phyloP scores from a whole-genome alignment of 768 basidiomycete species.

The Kwoniella shandongensis region DNA sequence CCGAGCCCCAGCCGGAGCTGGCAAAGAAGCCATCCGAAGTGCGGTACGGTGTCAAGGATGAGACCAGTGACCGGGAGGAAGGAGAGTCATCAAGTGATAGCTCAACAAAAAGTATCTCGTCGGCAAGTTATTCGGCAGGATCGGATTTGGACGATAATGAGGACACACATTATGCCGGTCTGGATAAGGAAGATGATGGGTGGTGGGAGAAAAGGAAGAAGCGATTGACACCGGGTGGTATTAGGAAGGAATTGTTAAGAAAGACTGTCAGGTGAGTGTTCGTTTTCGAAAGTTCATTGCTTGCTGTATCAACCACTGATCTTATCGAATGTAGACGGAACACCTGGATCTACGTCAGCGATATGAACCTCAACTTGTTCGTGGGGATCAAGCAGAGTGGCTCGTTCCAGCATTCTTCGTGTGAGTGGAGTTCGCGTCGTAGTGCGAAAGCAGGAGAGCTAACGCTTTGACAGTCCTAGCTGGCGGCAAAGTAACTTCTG shows the following conservation, averaged over 20 bases:
- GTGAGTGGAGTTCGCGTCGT: constrained; percentile 16
- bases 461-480: constrained; percentile 30
- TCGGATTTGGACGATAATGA: constrained; percentile 44
- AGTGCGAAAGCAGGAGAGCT: not conserved
- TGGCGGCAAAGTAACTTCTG: constrained; percentile 62
- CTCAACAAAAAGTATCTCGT: constrained; percentile 10
- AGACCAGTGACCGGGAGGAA: too few species aligned
- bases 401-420: constrained; percentile 68
- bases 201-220: constrained; percentile 56
- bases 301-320: constrained; percentile 7
- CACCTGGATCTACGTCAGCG: constrained; percentile 71
- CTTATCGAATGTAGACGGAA: constrained; percentile 53
- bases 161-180: constrained; percentile 44
- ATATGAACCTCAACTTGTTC: constrained; percentile 62
- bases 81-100: not conserved
- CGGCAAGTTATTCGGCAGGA: constrained; percentile 37
- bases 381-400: constrained; percentile 68
- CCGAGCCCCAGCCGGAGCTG: not conserved
- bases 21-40: not conserved
- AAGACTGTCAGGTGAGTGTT: constrained; percentile 59
- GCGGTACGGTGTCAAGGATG: not conserved
- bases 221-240: constrained; percentile 60
- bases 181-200: constrained; percentile 28
- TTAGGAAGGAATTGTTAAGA: constrained; percentile 60
- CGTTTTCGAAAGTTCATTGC: not conserved